phyloP scores from a whole-genome alignment of 257 asterid genomes.

The Mentha longifolia region DNA sequence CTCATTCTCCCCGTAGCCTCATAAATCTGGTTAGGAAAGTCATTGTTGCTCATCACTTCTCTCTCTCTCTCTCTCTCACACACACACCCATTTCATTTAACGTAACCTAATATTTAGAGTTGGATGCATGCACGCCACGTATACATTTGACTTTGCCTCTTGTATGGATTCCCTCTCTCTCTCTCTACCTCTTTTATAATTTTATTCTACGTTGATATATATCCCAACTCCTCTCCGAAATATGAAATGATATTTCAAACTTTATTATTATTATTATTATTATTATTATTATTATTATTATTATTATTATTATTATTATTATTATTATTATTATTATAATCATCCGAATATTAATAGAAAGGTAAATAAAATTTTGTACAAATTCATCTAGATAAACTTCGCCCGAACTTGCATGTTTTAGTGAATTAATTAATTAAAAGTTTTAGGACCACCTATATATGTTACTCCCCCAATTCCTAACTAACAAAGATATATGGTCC shows the following conservation, averaged over 20 bases:
- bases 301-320: too few relatives aligned
- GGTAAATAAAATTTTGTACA: too few relatives aligned
- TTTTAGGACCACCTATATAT: conserved; percentile 38
- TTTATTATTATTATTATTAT: too few relatives aligned
- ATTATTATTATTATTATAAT: too few relatives aligned
- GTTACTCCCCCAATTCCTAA: background rate
- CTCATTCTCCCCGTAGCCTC: conserved; percentile 16
- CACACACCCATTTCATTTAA: background rate
- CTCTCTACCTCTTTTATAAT: too few relatives aligned
- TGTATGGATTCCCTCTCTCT: background rate
- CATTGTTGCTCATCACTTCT: background rate
- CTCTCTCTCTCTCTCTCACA: background rate
- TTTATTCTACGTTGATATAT: background rate
- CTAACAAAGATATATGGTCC: too few relatives aligned
- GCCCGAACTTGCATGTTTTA: too few relatives aligned
- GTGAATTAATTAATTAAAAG: background rate
- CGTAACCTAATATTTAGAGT: conserved; percentile 14
- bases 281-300: too few relatives aligned
- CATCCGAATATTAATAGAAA: too few relatives aligned
- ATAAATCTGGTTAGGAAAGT: background rate
- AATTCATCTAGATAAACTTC: too few relatives aligned
- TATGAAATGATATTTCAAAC: too few relatives aligned
- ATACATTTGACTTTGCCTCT: conserved; percentile 29
- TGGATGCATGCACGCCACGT: conserved; percentile 38
- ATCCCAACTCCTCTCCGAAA: background rate